These are phyloP conservation scores for Fusarium subglutinans DNA, from an alignment of 2,329 filamentous ascomycete species.

Conservation along the genomic window DNA sequence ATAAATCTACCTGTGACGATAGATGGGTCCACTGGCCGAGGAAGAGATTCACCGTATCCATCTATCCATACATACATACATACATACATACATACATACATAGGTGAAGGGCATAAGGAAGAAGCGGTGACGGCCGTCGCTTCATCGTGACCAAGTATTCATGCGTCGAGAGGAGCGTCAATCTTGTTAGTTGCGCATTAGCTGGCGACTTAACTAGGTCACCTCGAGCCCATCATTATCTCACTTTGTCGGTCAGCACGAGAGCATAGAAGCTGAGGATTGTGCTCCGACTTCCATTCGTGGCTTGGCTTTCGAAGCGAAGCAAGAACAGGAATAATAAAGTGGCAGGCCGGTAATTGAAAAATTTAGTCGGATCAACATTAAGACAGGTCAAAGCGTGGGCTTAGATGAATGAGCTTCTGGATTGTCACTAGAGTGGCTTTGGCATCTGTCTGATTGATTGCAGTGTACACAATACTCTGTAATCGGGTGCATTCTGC, in stretches of 20 bases:
- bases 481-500: neutral
- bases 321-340: neutral
- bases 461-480: no score
- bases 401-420: neutral
- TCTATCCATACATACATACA: neutral
- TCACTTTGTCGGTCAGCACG: slow-evolving; percentile 32
- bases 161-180: neutral
- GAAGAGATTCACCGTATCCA: slow-evolving; percentile 20
- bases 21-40: slow-evolving; percentile 7
- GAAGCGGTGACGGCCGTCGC: slow-evolving; percentile 30
- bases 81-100: no score
- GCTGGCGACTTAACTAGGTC: neutral
- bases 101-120: slow-evolving; percentile 10
- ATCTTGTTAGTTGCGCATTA: slow-evolving; percentile 26
- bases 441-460: neutral
- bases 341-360: neutral
- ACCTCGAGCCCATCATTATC: slow-evolving; percentile 6
- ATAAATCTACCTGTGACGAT: slow-evolving; percentile 3
- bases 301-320: slow-evolving; percentile 7
- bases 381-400: slow-evolving; percentile 26
- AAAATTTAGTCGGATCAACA: neutral
- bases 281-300: slow-evolving; percentile 8
- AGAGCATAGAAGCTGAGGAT: slow-evolving; percentile 15
- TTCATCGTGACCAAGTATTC: slow-evolving; percentile 14
- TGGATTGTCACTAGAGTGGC: neutral